These are phyloP conservation scores for Hyphopichia fennica DNA, from an alignment of 1,139 yeast species.

Conservation along the genomic window DNA sequence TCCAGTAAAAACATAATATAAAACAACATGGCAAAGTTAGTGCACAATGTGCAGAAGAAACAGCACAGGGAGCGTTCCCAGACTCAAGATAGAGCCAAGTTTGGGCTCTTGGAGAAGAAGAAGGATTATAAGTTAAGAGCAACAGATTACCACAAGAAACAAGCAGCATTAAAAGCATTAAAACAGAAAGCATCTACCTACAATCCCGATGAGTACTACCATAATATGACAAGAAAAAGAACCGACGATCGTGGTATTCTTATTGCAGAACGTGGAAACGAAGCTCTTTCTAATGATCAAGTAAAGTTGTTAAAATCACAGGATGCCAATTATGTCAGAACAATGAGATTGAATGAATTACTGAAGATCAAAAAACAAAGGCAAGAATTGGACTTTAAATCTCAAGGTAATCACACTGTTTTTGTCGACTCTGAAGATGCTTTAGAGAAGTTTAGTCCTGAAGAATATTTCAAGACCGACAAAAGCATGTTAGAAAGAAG, in stretches of 20 bases:
- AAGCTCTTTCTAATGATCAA: constrained; percentile 66
- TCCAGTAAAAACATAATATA: background rate
- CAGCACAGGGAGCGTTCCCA: constrained; percentile 96
- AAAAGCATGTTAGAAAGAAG: constrained; percentile 58
- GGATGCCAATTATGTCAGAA: constrained; percentile 81
- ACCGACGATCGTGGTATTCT: constrained; percentile 71
- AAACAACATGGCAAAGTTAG: constrained; percentile 66
- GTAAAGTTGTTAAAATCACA: constrained; percentile 84
- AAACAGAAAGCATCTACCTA: constrained; percentile 69
- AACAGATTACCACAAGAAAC: constrained; percentile 83
- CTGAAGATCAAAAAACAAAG: constrained; percentile 63
- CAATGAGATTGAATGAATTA: constrained; percentile 68
- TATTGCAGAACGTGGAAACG: constrained; percentile 66
- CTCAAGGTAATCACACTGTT: constrained; percentile 77
- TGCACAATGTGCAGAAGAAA: constrained; percentile 89
- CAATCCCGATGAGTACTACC: constrained; percentile 96
- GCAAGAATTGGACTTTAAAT: constrained; percentile 51
- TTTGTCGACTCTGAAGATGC: constrained; percentile 69
- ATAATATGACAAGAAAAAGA: constrained; percentile 75
- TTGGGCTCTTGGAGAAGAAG: constrained; percentile 90
- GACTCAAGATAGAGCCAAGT: constrained; percentile 66
- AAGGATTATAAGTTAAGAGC: constrained; percentile 92
- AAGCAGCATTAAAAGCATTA: constrained; percentile 76
- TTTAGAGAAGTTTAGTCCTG: constrained; percentile 62
- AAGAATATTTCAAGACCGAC: constrained; percentile 68